Evolutionary conservation across 306 rosid genomes (phyloP).

Genomic region (Sicyos edulis): DNA sequence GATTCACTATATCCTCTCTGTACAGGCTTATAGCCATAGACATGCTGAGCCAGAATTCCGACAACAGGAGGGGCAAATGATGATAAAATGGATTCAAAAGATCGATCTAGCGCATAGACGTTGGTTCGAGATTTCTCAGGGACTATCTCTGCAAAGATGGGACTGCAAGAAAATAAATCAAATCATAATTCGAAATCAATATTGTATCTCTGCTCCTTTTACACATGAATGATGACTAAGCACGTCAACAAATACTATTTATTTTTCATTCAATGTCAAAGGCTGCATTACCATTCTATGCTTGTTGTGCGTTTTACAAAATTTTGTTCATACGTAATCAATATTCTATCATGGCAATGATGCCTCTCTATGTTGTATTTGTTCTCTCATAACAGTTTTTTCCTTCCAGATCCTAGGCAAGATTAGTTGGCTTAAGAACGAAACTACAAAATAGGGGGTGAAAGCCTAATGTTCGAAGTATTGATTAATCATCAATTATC

Average conservation of each 20-base stretch:
- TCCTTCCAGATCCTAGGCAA: constrained; percentile 1
- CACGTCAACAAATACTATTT: background rate
- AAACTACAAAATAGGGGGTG: background rate
- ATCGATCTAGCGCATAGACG: constrained; percentile 83
- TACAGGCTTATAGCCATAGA: constrained; percentile 75
- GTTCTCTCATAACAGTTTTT: background rate
- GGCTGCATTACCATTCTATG: background rate
- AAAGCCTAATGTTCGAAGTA: background rate
- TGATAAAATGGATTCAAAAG: constrained; percentile 75
- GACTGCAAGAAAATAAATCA: constrained; percentile 37
- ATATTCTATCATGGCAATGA: background rate
- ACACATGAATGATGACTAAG: background rate
- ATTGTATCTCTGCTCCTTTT: background rate
- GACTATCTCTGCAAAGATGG: constrained; percentile 95
- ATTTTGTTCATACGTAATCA: background rate
- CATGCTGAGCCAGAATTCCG: constrained; percentile 76
- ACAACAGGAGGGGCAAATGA: constrained; percentile 89
- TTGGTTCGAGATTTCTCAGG: constrained; percentile 83
- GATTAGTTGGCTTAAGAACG: background rate
- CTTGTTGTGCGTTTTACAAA: background rate
- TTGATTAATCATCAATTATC: background rate
- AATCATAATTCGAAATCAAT: background rate
- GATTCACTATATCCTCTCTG: constrained; percentile 37
- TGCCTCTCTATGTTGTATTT: background rate
- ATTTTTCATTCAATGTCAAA: background rate